These are phyloP conservation scores for Ceratobasidium sp. DNA, from an alignment of 1,284 basidiomycete genomes.

Conservation along the genomic window DNA sequence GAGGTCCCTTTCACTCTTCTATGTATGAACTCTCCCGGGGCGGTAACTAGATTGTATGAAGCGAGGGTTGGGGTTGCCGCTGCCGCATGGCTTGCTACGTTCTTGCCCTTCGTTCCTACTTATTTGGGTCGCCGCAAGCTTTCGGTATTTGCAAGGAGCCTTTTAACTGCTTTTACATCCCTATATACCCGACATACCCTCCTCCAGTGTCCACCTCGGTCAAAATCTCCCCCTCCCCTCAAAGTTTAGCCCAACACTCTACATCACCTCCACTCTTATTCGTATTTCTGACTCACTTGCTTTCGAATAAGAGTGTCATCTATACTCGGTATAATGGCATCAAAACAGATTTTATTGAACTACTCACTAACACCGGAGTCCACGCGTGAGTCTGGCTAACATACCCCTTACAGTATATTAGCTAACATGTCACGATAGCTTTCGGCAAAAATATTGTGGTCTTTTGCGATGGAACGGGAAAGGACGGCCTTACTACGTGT, in stretches of 20 bases:
- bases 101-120: too few species aligned
- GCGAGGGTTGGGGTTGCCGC: too few species aligned
- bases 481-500: conserved; percentile 40
- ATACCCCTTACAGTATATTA: background rate
- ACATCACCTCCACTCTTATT: background rate
- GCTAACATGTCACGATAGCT: background rate
- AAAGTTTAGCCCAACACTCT: background rate
- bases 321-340: conserved; percentile 1
- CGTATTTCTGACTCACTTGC: background rate
- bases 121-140: too few species aligned
- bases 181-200: too few species aligned
- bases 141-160: too few species aligned
- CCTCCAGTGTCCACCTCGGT: background rate
- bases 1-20: too few species aligned
- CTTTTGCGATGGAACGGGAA: conserved; percentile 40
- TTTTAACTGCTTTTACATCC: too few species aligned
- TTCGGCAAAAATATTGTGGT: conserved; percentile 37
- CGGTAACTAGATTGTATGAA: too few species aligned
- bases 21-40: too few species aligned
- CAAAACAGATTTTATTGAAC: background rate
- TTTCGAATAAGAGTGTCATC: conserved; percentile 1
- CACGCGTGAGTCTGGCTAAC: background rate
- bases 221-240: background rate
- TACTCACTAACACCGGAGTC: background rate
- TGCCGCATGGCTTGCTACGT: too few species aligned